phyloP scores from a whole-genome alignment of 2,329 filamentous ascomycete species.

The Metarhizium guizhouense region DNA sequence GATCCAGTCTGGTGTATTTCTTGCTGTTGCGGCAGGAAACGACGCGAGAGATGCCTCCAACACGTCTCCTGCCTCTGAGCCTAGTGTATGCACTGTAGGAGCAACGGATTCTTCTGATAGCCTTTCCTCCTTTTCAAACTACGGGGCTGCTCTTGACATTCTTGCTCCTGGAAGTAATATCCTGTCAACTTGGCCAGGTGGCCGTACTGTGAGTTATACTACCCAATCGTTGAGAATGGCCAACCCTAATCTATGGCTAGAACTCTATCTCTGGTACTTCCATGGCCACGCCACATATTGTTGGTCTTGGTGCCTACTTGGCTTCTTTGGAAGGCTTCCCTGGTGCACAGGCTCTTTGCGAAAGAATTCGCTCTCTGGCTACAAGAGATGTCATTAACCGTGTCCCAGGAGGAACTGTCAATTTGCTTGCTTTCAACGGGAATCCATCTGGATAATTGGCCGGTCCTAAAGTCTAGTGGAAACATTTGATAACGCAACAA shows the following conservation, averaged over 20 bases:
- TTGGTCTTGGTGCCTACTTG: slow-evolving; percentile 49
- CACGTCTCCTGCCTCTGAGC: slow-evolving; percentile 38
- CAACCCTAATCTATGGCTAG: no score
- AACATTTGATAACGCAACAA: no score
- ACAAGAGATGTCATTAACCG: no score
- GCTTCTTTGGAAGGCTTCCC: slow-evolving; percentile 15
- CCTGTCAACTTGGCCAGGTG: slow-evolving; percentile 37
- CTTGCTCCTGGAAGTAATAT: slow-evolving; percentile 40
- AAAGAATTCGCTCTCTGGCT: no score
- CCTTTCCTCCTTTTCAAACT: slow-evolving; percentile 38
- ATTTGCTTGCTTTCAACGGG: no score
- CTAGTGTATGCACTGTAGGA: slow-evolving; percentile 43
- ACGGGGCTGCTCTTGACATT: slow-evolving; percentile 37
- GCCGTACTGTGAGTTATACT: slow-evolving; percentile 43
- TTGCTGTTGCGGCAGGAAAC: slow-evolving; percentile 49
- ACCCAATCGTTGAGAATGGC: slow-evolving; percentile 36
- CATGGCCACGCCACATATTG: slow-evolving; percentile 43
- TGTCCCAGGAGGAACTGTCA: no score
- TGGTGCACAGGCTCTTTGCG: no score
- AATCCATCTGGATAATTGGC: no score
- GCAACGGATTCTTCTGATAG: slow-evolving; percentile 26
- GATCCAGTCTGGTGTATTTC: slow-evolving; percentile 36
- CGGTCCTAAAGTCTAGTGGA: no score
- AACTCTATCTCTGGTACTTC: no score
- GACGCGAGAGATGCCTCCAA: slow-evolving; percentile 13